Conservation (phyloP, 2,329 filamentous ascomycete species). For the Septoria linicola region DNA sequence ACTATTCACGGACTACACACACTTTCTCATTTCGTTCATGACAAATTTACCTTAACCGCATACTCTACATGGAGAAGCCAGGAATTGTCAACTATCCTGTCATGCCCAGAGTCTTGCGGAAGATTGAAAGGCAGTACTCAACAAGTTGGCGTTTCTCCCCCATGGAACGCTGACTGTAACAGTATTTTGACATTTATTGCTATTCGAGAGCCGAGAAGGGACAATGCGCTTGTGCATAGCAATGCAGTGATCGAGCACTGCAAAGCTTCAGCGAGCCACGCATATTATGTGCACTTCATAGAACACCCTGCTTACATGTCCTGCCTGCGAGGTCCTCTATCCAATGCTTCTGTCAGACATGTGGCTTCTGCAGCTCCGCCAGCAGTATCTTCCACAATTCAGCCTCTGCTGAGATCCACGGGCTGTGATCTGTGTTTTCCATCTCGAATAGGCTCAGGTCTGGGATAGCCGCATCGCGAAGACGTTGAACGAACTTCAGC, state of each 20-base stretch:
- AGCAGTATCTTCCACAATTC: conserved; percentile 67
- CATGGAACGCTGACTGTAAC: conserved; percentile 37
- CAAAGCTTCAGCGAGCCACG: too few species aligned
- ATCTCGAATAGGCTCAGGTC: conserved; percentile 4
- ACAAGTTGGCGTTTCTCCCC: conserved; percentile 34
- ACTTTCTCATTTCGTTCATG: background rate
- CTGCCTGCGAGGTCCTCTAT: too few species aligned
- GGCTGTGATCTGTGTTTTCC: conserved; percentile 15
- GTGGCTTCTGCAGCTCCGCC: conserved; percentile 62
- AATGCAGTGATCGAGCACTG: too few species aligned
- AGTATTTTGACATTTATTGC: conserved; percentile 23
- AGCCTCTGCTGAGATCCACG: conserved; percentile 7
- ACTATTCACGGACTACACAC: too few species aligned
- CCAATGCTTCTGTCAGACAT: too few species aligned
- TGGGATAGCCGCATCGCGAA: conserved; percentile 13
- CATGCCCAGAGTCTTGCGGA: conserved; percentile 32
- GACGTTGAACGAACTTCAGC: conserved; percentile 11
- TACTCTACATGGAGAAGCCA: conserved; percentile 24
- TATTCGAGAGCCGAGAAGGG: too few species aligned
- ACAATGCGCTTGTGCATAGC: too few species aligned
- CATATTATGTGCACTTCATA: too few species aligned
- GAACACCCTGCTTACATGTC: too few species aligned
- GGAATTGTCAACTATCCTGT: conserved; percentile 22
- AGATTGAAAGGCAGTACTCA: conserved; percentile 31
- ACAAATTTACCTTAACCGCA: conserved; percentile 3